Percentiles rank a stretch among this genome's conserved stretches.
Evolutionary conservation across 192 early-diverging fungal species (phyloP).

Genomic region (Backusella macrospora): DNA sequence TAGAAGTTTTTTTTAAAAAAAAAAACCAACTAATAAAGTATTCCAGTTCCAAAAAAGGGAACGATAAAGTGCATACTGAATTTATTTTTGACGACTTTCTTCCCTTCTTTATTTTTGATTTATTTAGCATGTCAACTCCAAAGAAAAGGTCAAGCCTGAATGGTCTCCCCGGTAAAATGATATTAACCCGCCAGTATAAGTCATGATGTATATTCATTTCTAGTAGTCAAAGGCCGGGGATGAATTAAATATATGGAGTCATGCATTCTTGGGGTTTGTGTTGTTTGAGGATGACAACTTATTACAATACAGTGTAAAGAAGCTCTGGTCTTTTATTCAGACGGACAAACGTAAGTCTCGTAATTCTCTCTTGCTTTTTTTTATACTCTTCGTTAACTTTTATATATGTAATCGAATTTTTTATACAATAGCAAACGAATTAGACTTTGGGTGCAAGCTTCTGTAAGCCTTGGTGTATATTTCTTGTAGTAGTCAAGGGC

Average conservation of each 20-base stretch:
- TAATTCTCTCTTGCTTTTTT: neutral
- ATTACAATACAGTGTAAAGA: neutral
- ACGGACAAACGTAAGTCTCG: neutral
- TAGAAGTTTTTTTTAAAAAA: too few relatives aligned
- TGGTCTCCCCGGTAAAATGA: neutral
- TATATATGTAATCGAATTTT: neutral
- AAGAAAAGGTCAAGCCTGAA: neutral
- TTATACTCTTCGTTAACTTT: neutral
- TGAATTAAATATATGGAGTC: neutral
- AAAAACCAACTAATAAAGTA: too few relatives aligned
- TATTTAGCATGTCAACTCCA: neutral
- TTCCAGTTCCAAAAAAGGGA: too few relatives aligned
- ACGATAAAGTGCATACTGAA: neutral
- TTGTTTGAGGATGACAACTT: neutral
- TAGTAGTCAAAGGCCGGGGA: neutral
- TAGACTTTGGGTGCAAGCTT: neutral
- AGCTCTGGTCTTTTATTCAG: neutral
- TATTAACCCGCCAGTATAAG: neutral
- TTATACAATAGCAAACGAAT: neutral
- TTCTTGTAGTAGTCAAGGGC: neutral
- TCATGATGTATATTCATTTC: neutral
- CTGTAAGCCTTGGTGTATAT: neutral
- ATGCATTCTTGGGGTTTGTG: neutral
- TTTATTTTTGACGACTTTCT: neutral
- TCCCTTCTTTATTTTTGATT: neutral